Evolutionary conservation across 306 rosid genomes (phyloP).

Genomic region (Bauhinia variegata): DNA sequence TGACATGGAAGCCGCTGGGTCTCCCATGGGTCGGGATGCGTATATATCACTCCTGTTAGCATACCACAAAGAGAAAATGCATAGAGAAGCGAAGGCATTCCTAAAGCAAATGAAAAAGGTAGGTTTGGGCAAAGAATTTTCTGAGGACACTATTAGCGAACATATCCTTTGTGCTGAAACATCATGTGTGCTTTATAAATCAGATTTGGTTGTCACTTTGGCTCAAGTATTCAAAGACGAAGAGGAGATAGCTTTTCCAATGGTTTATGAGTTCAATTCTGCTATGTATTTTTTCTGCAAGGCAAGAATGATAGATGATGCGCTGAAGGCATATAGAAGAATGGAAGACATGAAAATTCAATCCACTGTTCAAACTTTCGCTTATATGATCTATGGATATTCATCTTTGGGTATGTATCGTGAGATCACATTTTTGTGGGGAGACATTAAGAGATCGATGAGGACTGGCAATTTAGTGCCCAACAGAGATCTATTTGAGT

Average conservation of each 20-base stretch:
- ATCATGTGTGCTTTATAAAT: constrained; percentile 26
- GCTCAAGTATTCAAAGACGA: constrained; percentile 51
- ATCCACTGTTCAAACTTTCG: constrained; percentile 65
- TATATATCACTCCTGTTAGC: constrained; percentile 61
- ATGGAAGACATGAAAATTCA: constrained; percentile 59
- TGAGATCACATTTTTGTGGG: constrained; percentile 79
- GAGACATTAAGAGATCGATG: constrained; percentile 79
- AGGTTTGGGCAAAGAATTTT: constrained; percentile 28
- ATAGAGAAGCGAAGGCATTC: constrained; percentile 70
- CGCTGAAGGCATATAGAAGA: constrained; percentile 70
- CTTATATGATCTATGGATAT: constrained; percentile 55
- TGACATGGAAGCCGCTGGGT: constrained; percentile 58
- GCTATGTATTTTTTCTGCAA: constrained; percentile 78
- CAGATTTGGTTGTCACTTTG: constrained; percentile 54
- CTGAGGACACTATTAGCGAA: constrained; percentile 48
- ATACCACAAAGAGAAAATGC: constrained; percentile 59
- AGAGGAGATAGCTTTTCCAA: constrained; percentile 35
- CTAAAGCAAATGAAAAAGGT: constrained; percentile 65
- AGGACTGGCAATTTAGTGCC: constrained; percentile 40
- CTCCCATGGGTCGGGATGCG: constrained; percentile 41
- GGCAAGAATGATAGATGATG: constrained; percentile 87
- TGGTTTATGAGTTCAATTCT: constrained; percentile 63
- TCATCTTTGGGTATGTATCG: constrained; percentile 74
- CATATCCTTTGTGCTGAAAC: constrained; percentile 13
- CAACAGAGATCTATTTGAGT: constrained; percentile 71